Evolutionary conservation across 2,329 filamentous ascomycete genomes (phyloP).

Genomic region (Monilinia laxa): DNA sequence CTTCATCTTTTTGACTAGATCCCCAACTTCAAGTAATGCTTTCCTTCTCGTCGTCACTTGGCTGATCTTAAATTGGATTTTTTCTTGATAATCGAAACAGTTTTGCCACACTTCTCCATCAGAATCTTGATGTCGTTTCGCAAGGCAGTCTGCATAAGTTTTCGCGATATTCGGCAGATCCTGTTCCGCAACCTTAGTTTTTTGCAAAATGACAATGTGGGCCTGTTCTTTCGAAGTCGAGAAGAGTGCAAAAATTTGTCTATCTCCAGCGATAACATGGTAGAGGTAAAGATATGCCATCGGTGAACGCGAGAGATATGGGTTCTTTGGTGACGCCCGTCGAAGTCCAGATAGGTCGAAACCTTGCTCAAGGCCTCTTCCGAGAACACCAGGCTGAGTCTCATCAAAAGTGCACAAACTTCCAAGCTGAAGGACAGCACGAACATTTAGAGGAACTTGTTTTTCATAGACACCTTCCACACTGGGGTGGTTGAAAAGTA

Average conservation of each 20-base stretch:
- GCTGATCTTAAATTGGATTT: slow-evolving; percentile 78
- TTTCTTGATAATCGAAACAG: slow-evolving; percentile 83
- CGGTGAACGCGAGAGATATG: slow-evolving; percentile 73
- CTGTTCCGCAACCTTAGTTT: slow-evolving; percentile 71
- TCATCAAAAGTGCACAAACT: slow-evolving; percentile 94
- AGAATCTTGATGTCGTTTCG: slow-evolving; percentile 63
- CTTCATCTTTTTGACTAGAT: slow-evolving; percentile 85
- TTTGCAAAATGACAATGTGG: slow-evolving; percentile 84
- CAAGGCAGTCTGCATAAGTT: slow-evolving; percentile 77
- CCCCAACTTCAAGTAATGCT: slow-evolving; percentile 81
- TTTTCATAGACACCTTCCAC: slow-evolving; percentile 98
- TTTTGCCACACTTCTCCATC: slow-evolving; percentile 72
- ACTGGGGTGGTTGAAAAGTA: slow-evolving; percentile 86
- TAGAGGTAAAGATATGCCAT: slow-evolving; percentile 90
- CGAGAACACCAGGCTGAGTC: slow-evolving; percentile 82
- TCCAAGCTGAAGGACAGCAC: slow-evolving; percentile 85
- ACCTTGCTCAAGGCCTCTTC: slow-evolving; percentile 87
- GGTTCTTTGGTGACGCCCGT: slow-evolving; percentile 62
- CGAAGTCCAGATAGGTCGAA: slow-evolving; percentile 82
- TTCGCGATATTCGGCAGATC: slow-evolving; percentile 88
- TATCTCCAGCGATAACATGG: slow-evolving; percentile 85
- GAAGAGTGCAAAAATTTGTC: slow-evolving; percentile 91
- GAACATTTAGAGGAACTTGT: slow-evolving; percentile 80
- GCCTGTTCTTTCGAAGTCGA: slow-evolving; percentile 79
- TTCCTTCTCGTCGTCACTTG: slow-evolving; percentile 90